Percentiles rank a stretch among this genome's conserved stretches.
phyloP scores from a whole-genome alignment of 1,284 basidiomycete species.

The Dichomitus squalens region DNA sequence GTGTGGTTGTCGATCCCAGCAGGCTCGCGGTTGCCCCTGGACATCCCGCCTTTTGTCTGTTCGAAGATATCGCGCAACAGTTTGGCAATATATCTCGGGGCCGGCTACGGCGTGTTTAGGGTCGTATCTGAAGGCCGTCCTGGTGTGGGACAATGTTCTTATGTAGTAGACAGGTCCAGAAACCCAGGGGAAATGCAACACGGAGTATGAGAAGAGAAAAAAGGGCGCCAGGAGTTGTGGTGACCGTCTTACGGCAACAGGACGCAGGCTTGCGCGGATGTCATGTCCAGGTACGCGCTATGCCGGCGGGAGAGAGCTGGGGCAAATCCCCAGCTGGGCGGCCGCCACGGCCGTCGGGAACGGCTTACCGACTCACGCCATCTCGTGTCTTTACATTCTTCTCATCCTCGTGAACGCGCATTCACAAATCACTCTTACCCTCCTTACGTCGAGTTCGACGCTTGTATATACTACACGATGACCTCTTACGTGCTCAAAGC shows the following conservation, averaged over 20 bases:
- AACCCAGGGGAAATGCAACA: not conserved
- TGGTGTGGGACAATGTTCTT: too few species aligned
- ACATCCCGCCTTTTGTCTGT: conserved; percentile 14
- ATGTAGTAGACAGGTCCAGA: not conserved
- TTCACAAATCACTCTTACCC: not conserved
- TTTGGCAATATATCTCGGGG: not conserved
- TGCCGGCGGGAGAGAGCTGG: too few species aligned
- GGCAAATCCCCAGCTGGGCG: too few species aligned
- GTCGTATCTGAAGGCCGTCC: not conserved
- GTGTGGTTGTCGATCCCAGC: conserved; percentile 64
- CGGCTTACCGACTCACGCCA: not conserved
- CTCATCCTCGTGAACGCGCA: not conserved
- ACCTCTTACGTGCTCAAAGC: conserved; percentile 72
- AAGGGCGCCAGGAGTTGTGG: not conserved
- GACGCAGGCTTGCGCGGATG: not conserved
- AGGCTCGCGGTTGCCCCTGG: conserved; percentile 44
- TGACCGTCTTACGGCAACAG: not conserved
- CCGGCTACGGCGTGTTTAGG: not conserved
- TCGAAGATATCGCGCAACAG: conserved; percentile 17
- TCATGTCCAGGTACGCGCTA: not conserved
- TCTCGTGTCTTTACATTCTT: not conserved
- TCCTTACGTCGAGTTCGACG: too few species aligned
- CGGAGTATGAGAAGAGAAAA: not conserved
- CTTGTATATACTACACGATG: too few species aligned
- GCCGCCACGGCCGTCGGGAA: too few species aligned